Base-by-base conservation (phyloP, 73 alveolate genomes). In the Tetrahymena elliotti region DNA sequence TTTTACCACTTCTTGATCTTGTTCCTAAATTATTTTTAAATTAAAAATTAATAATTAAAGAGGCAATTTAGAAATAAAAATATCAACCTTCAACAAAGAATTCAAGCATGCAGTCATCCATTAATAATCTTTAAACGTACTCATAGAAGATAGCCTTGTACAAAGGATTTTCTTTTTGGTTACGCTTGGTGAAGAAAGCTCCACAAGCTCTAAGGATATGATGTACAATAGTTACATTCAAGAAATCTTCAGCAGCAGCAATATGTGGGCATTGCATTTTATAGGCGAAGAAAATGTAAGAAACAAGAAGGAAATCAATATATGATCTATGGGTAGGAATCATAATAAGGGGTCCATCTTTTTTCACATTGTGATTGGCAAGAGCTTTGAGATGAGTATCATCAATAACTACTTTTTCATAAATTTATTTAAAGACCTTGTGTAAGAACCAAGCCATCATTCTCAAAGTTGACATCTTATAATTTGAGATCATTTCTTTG, bases 291-390 rank as follows among this genome's bases (percentile, higher is more conserved):
- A 98, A 97, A n/a, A 98, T 97, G 39, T 96, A 96, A 35, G 98
- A 97, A 35, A 98, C 95, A 92, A 98, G 94, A 33, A 98, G 96
- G 97, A 98, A 98, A 93, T 98, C 99, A 15, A 98, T 95, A 93
- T 98, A 98, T 22, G 99, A 97, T 94, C 99, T 94, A 83, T 98
- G 99, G 3, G 99, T 98, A 20, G 99, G 99, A 95, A 98, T 96
- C 96, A 97, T 93, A 22, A 98, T 93, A 7, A 98, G 84, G 13
- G 98, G 98, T 0, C 98, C 98, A 47, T 96, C 95, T 18, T 93
- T 83, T 52, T 97, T 95, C 20, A 83, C 95, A 93, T 95, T 94
- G 37, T 95, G 95, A 93, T 94, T 94, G 40, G 94, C 83, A 13
- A 98, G 68, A 40, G 93, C 94, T 36, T 93, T 68, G 1, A 98